Base-by-base conservation (phyloP, 441 rosid genomes). In the Croton laevigatus region DNA sequence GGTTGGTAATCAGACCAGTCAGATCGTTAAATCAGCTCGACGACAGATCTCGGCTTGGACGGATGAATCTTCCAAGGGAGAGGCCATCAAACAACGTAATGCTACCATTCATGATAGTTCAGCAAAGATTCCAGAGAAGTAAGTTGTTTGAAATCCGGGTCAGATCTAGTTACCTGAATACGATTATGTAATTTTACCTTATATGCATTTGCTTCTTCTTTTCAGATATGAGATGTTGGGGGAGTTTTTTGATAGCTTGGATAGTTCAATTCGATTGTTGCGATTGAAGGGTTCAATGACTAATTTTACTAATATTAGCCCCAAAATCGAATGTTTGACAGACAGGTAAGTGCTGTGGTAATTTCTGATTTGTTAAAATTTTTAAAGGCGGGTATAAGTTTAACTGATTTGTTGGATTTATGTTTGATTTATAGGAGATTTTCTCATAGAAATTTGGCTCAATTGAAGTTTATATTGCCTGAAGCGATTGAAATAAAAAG, bases 401-500 rank as follows among this genome's bases (percentile, higher is more conserved):
- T 19, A 6, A 51, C 52, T 59, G 12, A n/a, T 61, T 3, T 45
- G 4, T 20, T 65, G 55, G 7, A 13, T 27, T 17, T 59, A 42
- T 66, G 2, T 81, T 38, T 44, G 74, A 2, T 81, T 38, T 48
- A 75, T 71, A 91, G 97, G 95, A 92, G 96, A 86, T 95, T 92
- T 77, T 76, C 88, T 8, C 71, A 81, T 44, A n/a, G 74, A 61
- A 91, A 91, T 72, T 80, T 95, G 79, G 91, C 96, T 68, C 93
- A 89, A 27, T 9, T 91, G 79, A 91, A 86, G 86, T 81, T 84
- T 77, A 76, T 95, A 57, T 75, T 88, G 36, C 97, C 97, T 0
- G 97, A 92, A 72, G 93, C 79, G 0, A 82, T 95, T 23, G 93
- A 88, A 80, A 71, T 92, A 3, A 91, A 80, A 81, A 86, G 75